Evolutionary conservation across 805 yeast species (phyloP).

Genomic region (Yarrowia divulgata): DNA sequence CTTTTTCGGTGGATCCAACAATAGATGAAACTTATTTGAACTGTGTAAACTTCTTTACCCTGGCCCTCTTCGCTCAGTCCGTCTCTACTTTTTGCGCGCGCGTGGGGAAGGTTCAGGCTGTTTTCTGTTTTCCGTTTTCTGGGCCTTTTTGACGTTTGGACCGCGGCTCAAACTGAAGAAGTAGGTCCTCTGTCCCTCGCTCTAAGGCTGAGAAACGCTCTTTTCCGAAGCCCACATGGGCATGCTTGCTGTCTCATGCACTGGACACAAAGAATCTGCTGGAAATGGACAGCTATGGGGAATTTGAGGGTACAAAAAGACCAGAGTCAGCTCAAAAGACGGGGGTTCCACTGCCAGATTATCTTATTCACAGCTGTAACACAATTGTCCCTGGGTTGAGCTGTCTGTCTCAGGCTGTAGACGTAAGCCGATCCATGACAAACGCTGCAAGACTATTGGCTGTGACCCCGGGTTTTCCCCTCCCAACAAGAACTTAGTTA

Average conservation of each 20-base stretch:
- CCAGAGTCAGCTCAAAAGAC: not conserved
- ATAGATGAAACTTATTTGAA: not conserved
- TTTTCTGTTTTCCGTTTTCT: constrained; percentile 9
- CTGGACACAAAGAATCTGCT: not conserved
- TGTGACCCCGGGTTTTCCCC: constrained; percentile 38
- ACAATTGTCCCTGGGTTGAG: not conserved
- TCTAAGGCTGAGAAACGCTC: not conserved
- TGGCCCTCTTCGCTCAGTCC: not conserved
- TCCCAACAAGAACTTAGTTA: constrained; percentile 36
- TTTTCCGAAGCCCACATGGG: constrained; percentile 13
- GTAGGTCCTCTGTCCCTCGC: not conserved
- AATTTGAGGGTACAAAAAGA: no score
- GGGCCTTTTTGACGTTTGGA: constrained; percentile 20
- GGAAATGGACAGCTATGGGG: not conserved
- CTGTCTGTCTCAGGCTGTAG: constrained; percentile 33
- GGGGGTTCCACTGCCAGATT: not conserved
- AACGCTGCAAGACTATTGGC: constrained; percentile 32
- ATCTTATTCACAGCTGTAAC: constrained; percentile 9
- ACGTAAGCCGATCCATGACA: constrained; percentile 33
- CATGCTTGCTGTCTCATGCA: constrained; percentile 19
- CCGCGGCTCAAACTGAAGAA: constrained; percentile 15
- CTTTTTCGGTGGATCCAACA: not conserved
- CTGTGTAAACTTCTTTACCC: not conserved
- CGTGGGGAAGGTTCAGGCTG: constrained; percentile 34
- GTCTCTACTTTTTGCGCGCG: not conserved